These are phyloP conservation scores for Eucalyptus sideroxylon DNA, from an alignment of 345 rosid genomes.

Conservation along the genomic window DNA sequence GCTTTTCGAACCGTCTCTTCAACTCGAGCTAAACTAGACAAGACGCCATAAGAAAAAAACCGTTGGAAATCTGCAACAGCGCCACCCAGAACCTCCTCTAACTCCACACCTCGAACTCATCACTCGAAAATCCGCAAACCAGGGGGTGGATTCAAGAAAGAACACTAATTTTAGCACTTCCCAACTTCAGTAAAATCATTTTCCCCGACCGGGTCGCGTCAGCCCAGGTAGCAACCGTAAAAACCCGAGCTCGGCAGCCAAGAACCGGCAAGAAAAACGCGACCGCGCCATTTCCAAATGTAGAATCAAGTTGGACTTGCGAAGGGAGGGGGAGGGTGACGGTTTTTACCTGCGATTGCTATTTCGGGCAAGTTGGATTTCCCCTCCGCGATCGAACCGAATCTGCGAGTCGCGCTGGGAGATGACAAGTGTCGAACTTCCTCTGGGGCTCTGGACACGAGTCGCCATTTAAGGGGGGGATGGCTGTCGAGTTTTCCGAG, in stretches of 20 bases:
- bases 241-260: background rate
- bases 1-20: background rate
- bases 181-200: background rate
- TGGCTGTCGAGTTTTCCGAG: background rate
- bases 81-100: background rate
- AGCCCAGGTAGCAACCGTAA: background rate
- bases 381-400: background rate
- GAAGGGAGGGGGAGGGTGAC: background rate
- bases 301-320: background rate
- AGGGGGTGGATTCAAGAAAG: background rate
- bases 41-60: background rate
- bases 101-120: background rate
- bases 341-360: background rate
- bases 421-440: slow-evolving; percentile 69
- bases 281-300: background rate
- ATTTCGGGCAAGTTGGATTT: background rate
- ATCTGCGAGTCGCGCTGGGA: background rate
- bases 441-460: slow-evolving; percentile 42
- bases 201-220: background rate
- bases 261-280: background rate
- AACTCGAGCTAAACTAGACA: background rate
- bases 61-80: background rate
- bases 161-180: background rate
- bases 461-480: slow-evolving; percentile 37
- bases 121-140: background rate